Percentiles rank a stretch among this genome's conserved stretches.
These are phyloP conservation scores for Coemansia sp. DNA, from an alignment of 192 early-diverging fungal genomes.

Conservation along the genomic window DNA sequence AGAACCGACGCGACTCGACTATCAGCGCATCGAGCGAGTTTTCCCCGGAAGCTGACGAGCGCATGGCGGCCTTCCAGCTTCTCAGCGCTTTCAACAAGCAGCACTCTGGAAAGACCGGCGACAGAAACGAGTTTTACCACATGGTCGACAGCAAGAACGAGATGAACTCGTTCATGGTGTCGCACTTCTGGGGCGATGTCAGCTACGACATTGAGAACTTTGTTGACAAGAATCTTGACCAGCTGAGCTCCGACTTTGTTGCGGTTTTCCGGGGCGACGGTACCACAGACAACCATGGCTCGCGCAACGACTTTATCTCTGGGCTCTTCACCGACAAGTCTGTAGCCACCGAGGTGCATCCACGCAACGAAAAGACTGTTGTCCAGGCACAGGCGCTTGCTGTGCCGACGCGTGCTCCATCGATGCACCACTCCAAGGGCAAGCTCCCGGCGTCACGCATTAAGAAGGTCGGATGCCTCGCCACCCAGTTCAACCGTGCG, in stretches of 20 bases:
- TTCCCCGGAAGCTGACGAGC: slow-evolving; percentile 24
- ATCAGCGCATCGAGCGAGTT: slow-evolving; percentile 41
- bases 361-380: slow-evolving; percentile 72
- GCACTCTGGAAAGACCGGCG: slow-evolving; percentile 37
- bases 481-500: slow-evolving; percentile 64
- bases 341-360: slow-evolving; percentile 74
- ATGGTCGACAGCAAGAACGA: slow-evolving; percentile 55
- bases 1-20: slow-evolving; percentile 32
- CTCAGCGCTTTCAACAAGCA: slow-evolving; percentile 45
- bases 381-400: slow-evolving; percentile 76
- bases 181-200: slow-evolving; percentile 77
- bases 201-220: slow-evolving; percentile 85
- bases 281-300: slow-evolving; percentile 64
- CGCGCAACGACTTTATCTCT: slow-evolving; percentile 77
- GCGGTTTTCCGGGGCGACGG: slow-evolving; percentile 76
- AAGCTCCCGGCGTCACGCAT: slow-evolving; percentile 58
- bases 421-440: slow-evolving; percentile 51
- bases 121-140: slow-evolving; percentile 37
- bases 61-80: slow-evolving; percentile 50
- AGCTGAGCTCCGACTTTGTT: slow-evolving; percentile 83
- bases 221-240: slow-evolving; percentile 77
- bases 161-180: slow-evolving; percentile 70
- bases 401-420: slow-evolving; percentile 77
- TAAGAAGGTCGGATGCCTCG: slow-evolving; percentile 59
- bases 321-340: slow-evolving; percentile 72